Percentiles rank a stretch among this genome's conserved stretches.
These are phyloP conservation scores for Colletotrichum sublineola DNA, from an alignment of 2,329 filamentous ascomycete species.

Conservation along the genomic window DNA sequence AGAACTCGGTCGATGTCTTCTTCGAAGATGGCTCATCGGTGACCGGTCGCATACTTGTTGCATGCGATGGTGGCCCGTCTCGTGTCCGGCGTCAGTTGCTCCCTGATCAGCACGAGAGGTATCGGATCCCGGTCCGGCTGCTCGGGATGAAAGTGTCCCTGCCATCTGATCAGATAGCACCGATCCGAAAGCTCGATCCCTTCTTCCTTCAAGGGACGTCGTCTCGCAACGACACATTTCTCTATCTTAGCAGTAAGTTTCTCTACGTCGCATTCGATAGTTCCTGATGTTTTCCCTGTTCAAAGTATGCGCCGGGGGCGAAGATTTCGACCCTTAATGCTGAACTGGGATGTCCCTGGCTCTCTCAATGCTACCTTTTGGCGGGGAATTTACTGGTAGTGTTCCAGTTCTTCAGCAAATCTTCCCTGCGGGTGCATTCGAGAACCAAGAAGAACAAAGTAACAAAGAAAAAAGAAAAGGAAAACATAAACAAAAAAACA, in stretches of 20 bases:
- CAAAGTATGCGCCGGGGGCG: neutral
- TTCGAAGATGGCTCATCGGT: constrained; percentile 62
- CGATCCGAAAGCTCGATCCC: constrained; percentile 62
- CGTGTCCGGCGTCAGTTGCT: constrained; percentile 56
- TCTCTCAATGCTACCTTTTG: neutral
- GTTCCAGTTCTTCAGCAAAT: neutral
- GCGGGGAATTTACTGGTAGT: neutral
- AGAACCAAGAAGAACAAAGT: too few relatives aligned
- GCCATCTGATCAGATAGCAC: constrained; percentile 55
- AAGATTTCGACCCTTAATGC: neutral
- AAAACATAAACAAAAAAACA: too few relatives aligned
- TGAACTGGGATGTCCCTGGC: constrained; percentile 5
- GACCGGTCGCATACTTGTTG: constrained; percentile 60
- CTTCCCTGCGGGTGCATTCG: neutral
- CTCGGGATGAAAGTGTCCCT: constrained; percentile 61
- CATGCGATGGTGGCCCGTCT: constrained; percentile 65
- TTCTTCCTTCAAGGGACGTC: constrained; percentile 68
- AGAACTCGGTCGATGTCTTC: constrained; percentile 53
- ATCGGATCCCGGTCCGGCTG: constrained; percentile 62
- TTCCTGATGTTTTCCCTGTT: neutral
- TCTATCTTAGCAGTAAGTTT: constrained; percentile 64
- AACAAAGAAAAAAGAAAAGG: neutral
- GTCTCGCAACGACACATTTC: constrained; percentile 63
- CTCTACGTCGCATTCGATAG: neutral
- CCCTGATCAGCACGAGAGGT: constrained; percentile 50